Base-by-base conservation (phyloP, 2,329 filamentous ascomycete species). In the Epichloe brachyelytri region DNA sequence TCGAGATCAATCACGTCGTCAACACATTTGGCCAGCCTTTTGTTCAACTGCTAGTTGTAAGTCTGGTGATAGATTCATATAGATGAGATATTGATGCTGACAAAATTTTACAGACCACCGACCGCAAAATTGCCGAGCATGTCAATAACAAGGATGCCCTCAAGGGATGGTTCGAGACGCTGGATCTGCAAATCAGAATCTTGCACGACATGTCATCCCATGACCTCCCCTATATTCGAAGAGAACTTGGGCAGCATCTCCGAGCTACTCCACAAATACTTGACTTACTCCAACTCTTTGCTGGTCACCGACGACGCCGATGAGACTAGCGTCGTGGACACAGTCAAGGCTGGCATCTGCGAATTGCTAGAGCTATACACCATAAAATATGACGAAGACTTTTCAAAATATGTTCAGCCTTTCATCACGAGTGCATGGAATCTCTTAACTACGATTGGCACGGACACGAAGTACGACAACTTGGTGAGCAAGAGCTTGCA, bases 141-240 rank as follows among this genome's bases (percentile, higher is more conserved):
- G 79, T 83, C 62, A 74, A 79, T 66, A 85, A 96, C 65, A 86
- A 86, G 61, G 79, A 78, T 5, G 79, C 76, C 15, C 76, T 98
- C 43, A 82, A 83, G 62, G 80, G 81, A 58, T 86, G 88, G 65
- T 90, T 95, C 60, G 82, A 86, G 56, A 88, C 89, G 3, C 76
- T 98, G 56, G 90, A 91, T 65, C 76, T 97, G 49, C 80, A 95
- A 59, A 76, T 96, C 59, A 95, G 95, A 72, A 82, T 98, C 46
- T 82, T 97, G 64, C 93, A 93, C 71, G 94, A 98, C 68, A 81
- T 98, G 49, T 96, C 90, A n/a, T 95, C 85, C 64, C 94, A 98
- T 65, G 93, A 98, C 66, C 78, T 98, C 59, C 15, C 90, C 91
- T 2, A 83, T 93, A 59, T 95, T 98, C 65, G 93, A 98, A 72